Base-by-base conservation (phyloP, 768 basidiomycete genomes). In the Gyrodon lividus region DNA sequence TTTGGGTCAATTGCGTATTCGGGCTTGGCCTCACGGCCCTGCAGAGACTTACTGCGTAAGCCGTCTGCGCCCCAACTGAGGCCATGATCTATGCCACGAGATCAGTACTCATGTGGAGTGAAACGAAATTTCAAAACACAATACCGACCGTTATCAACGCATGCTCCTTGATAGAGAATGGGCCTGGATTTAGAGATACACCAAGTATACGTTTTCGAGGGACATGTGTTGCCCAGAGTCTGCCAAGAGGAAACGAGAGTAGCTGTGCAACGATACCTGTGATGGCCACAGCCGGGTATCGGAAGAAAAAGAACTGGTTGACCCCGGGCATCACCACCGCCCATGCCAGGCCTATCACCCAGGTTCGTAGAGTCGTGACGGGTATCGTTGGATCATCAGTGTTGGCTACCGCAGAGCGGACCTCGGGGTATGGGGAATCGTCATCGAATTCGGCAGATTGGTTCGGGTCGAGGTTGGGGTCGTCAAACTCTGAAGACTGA, bases 291-390 rank as follows among this genome's bases (percentile, higher is more conserved):
- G 77, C 77, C 4, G 89, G 88, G 61, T 81, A 86, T 14, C 86
- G 83, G 70, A 89, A 87, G 75, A 80, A 85, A 70, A 88, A 85
- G 71, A 88, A 86, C 54, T 87, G 87, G 61, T 90, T 87, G 45
- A 84, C 66, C 22, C 81, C 83, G 5, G 83, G 74, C 47, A 83
- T 75, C 61, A 89, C 56, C 31, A 89, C 78, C 4, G 87, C 78
- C 77, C 81, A 89, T 30, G 79, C 55, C 14, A 92, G 50, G 43
- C 94, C 93, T 41, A 95, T 74, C 6, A 77, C 68, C 86, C 86
- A 89, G 3, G 82, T 78, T 30, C 89, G 83, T 38, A 90, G 39
- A 0, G 87, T 89, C 31, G 72, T 74, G 7, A 77, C 79, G 7
- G 81, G 79, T 53, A 88, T 81, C 38, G 72, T 70, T 31, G 79